Evolutionary conservation across 2,329 filamentous ascomycete species (phyloP).

Genomic region (Aspergillus sp.): DNA sequence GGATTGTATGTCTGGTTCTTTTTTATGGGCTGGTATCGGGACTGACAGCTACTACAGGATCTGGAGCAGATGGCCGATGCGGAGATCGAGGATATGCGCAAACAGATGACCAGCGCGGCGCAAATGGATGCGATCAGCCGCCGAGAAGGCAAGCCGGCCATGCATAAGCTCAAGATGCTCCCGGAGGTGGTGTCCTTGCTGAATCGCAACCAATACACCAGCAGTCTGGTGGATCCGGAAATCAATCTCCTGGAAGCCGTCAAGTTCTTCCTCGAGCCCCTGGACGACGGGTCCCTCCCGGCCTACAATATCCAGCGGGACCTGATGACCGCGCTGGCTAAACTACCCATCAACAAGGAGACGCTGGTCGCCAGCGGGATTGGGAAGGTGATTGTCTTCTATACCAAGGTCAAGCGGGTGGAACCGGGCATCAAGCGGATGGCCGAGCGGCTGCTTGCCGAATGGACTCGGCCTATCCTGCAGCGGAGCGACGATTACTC

Average conservation of each 20-base stretch:
- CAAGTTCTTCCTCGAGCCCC: constrained; percentile 92
- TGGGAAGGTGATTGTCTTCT: constrained; percentile 93
- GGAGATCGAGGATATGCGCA: constrained; percentile 77
- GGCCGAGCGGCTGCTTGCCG: constrained; percentile 82
- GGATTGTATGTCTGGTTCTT: constrained; percentile 56
- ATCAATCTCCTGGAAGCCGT: constrained; percentile 91
- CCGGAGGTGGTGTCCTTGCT: constrained; percentile 81
- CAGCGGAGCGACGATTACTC: constrained; percentile 92
- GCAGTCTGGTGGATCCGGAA: constrained; percentile 83
- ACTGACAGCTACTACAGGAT: constrained; percentile 48
- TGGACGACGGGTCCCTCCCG: constrained; percentile 86
- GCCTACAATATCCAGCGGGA: constrained; percentile 97
- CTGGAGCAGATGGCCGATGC: constrained; percentile 84
- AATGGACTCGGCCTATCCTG: constrained; percentile 92
- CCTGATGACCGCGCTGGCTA: constrained; percentile 69
- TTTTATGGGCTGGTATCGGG: background rate
- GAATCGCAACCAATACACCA: constrained; percentile 73
- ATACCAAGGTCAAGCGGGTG: constrained; percentile 87
- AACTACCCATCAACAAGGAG: constrained; percentile 84
- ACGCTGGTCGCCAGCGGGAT: constrained; percentile 82
- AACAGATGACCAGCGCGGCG: constrained; percentile 83
- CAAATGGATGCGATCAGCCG: constrained; percentile 77
- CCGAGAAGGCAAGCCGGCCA: constrained; percentile 66
- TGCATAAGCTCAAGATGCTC: constrained; percentile 87
- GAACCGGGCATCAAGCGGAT: constrained; percentile 85